Base-by-base conservation (phyloP, 495 filamentous ascomycete species). In the Penicillium fimorum region DNA sequence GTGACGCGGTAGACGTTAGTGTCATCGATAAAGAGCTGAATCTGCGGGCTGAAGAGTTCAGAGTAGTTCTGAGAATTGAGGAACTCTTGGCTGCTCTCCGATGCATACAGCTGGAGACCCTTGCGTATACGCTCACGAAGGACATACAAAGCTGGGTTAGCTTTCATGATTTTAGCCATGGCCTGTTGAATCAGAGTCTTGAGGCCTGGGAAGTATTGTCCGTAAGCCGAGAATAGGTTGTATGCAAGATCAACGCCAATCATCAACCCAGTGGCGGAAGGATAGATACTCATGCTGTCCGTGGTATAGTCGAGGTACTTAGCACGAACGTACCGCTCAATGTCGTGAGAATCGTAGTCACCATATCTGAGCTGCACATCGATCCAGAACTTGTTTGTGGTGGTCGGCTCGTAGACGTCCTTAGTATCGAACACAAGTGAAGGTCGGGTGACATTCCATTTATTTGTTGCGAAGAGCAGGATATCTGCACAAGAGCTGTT, bases 141-240 rank as follows among this genome's bases (percentile, higher is more conserved):
- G 46, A 99, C 95, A 72, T 97, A 99, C 42, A 99, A 75, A 2
- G 95, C 95, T 15, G 95, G 95, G 68, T 97, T 99, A 22, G 93
- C 95, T 74, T 99, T 97, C 95, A 99, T 97, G 68, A 99, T 84
- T 87, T 99, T 99, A 30, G 91, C 90, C 95, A 99, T 97, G 12
- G 95, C 95, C 70, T 97, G 92, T 71, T 97, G 95, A 24, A 97
- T 78, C 57, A 99, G 78, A n/a, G 89, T 87, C 80, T 99, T 99
- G 58, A 99, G 70, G 59, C 95, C 95, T 32, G 95, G 93, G 86
- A 99, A 99, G 76, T 97, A 99, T 75, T 96, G 91, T 35, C 95
- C 95, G 66, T 96, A 97, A 2, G 95, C 92, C 24, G 94, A 97
- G 76, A 96, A 96, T 37, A 99, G 78, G 70, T 99, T 99, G 77